Base-by-base conservation (phyloP, 2,329 filamentous ascomycete genomes). In the Sordariomycetes sp. region DNA sequence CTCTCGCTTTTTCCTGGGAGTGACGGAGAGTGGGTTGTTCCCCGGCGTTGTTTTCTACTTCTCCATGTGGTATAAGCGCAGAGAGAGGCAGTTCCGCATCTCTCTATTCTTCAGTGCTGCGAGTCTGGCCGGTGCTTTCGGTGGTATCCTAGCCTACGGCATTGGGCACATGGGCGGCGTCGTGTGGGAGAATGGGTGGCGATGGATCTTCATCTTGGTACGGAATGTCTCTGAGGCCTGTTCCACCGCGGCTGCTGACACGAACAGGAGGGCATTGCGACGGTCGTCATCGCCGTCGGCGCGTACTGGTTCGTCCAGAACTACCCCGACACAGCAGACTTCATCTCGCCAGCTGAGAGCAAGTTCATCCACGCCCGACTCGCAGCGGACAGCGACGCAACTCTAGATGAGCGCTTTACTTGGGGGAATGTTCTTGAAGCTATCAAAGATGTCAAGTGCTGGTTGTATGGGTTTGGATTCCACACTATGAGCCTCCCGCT, bases 381-480 rank as follows among this genome's bases (percentile, higher is more conserved):
- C 1, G 73, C 75, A 8, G 66, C 69, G 5, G 81, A 87, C 44
- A 78, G 72, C 41, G 82, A 87, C 46, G 75, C 80, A 0, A 84
- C 75, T 0, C 70, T 77, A 5, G 61, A 79, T 31, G 83, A 90
- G 43, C 49, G 59, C 1, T 87, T 88, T 46, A 70, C 59, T 4
- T 88, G 83, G 84, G 52, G 44, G 0, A 76, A 78, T 15, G 82
- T 87, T 0, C 37, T 54, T 17, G 62, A 72, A 14, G 82, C 82
- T 0, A 52, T 85, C 26, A 72, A 65, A 11, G 79, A 88, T 44
- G 71, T 73, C 2, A 85, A 79, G 48, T 78, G 78, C 46, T 85
- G 76, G 77, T 63, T 87, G 0, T 87, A 87, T 42, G 78, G 79
- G 0, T 51, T 84, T 0, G 72, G 69, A 0, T 86, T 84, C 45